phyloP scores from a whole-genome alignment of 2,329 filamentous ascomycete species.

The Sporothrix euskadiensis region DNA sequence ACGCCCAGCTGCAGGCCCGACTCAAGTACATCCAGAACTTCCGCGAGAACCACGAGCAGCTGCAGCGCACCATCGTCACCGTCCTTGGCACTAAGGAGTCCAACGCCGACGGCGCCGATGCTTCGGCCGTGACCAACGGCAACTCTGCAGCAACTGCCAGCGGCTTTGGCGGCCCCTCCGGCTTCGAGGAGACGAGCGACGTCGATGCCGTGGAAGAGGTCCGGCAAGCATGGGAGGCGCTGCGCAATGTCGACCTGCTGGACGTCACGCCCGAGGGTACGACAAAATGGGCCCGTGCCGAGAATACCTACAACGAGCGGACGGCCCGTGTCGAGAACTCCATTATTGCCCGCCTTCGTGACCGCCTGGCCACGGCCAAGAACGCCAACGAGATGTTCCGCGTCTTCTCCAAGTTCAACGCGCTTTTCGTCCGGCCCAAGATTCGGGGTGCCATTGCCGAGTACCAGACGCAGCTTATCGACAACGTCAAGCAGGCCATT shows the following conservation, averaged over 20 bases:
- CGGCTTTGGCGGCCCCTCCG: conserved; percentile 47
- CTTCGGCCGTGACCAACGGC: conserved; percentile 43
- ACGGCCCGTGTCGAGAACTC: conserved; percentile 98
- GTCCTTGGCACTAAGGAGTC: conserved; percentile 78
- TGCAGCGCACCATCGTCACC: conserved; percentile 93
- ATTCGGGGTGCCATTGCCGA: conserved; percentile 97
- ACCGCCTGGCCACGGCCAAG: conserved; percentile 91
- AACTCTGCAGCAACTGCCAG: neutral
- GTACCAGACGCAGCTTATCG: conserved; percentile 96
- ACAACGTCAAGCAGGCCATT: conserved; percentile 97
- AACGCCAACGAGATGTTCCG: conserved; percentile 99
- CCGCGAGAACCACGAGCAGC: conserved; percentile 93
- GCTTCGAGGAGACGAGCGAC: conserved; percentile 89
- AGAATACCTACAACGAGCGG: conserved; percentile 95
- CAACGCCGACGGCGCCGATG: conserved; percentile 57
- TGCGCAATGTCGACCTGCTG: conserved; percentile 92
- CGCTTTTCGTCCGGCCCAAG: conserved; percentile 96
- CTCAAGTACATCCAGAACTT: conserved; percentile 94
- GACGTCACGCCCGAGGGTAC: conserved; percentile 91
- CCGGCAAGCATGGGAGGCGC: conserved; percentile 85
- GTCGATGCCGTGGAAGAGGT: conserved; percentile 97
- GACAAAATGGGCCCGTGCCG: conserved; percentile 86
- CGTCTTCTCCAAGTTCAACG: conserved; percentile 99
- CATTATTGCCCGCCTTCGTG: conserved; percentile 90
- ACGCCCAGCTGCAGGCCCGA: conserved; percentile 84